Evolutionary conservation across 1,284 basidiomycete species (phyloP), one percentile per base, ranked within the genome.

Genomic region (Peniophora sp.): DNA sequence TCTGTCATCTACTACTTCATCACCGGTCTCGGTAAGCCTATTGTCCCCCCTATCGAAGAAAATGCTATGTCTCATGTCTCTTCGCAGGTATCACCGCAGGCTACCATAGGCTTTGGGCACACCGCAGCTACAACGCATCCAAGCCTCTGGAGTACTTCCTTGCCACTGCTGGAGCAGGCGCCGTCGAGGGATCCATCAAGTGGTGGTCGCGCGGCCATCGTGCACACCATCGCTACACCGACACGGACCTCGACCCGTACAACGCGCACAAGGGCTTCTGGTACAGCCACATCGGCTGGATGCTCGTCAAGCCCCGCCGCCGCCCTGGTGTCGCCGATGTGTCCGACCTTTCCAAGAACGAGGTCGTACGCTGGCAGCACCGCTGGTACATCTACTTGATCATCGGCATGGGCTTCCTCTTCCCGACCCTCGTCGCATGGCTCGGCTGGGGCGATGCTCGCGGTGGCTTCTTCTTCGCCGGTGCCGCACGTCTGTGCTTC

Each of bases 191-290:
- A 22, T 92, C 91, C 17, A 92, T 95, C 69, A 85, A 86, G 65
- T 96, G 92, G 93, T 96, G 93, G 93, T 83, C 83, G n/a, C 80
- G 92, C 46, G 91, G 90, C 53, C 92, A 96, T 73, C 86, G 93
- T 55, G 91, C 93, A 9, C 92, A 96, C 70, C 92, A 95, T 67
- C 81, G 92, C 48, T 95, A 96, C 74, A 96, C 92, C 63, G 94
- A 97, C 71, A 96, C 93, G 60, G 88, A 94, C 52, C 85, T 97
- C 54, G 92, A 96, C 71, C 94, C 92, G 0, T 97, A 96, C 73
- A 88, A 88, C 55, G 92, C 93, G 3, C 87, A 92, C 69, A 81
- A 85, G 62, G 94, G 93, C 22, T 75, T 89, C 57, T 73, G 74
- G 55, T 85, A 80, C 73, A 83, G 88, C 0, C 93, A 96, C 63